A percentile compares a stretch with the other conserved stretches of the same genome.
Evolutionary conservation across 108 stramenopile species (phyloP).

Genomic region (Skeletonema grethae): DNA sequence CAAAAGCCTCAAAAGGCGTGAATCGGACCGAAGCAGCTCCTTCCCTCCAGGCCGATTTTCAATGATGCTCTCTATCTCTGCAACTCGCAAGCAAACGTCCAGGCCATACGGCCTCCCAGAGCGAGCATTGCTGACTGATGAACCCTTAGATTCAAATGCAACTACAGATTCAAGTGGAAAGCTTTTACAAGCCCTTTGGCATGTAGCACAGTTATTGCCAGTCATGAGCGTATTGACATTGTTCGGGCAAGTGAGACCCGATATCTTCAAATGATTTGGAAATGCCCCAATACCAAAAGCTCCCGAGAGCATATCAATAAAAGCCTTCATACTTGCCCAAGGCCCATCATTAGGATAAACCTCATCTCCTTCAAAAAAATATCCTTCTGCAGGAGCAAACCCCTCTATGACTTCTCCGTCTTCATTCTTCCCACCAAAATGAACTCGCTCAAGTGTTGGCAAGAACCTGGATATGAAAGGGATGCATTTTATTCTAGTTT

Average conservation of each 20-base stretch:
- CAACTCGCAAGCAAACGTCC: neutral
- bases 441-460: conserved; percentile 1
- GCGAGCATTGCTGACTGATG: neutral
- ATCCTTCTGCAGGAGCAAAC: neutral
- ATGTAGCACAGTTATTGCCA: neutral
- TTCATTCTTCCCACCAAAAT: conserved; percentile 1
- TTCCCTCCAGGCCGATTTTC: conserved; percentile 8
- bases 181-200: neutral
- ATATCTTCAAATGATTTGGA: neutral
- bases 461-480: neutral
- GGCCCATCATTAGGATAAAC: neutral
- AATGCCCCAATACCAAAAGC: neutral
- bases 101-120: neutral
- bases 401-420: neutral
- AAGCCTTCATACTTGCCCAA: neutral
- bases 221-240: neutral
- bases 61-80: neutral
- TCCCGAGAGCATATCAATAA: conserved; percentile 1
- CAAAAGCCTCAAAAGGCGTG: conserved; percentile 5
- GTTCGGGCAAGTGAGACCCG: neutral
- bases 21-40: neutral
- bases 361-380: neutral
- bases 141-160: neutral
- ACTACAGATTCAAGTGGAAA: conserved; percentile 10
- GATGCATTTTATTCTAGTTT: neutral